Conservation (phyloP, 805 yeast genomes). For the Candida oleophila region DNA sequence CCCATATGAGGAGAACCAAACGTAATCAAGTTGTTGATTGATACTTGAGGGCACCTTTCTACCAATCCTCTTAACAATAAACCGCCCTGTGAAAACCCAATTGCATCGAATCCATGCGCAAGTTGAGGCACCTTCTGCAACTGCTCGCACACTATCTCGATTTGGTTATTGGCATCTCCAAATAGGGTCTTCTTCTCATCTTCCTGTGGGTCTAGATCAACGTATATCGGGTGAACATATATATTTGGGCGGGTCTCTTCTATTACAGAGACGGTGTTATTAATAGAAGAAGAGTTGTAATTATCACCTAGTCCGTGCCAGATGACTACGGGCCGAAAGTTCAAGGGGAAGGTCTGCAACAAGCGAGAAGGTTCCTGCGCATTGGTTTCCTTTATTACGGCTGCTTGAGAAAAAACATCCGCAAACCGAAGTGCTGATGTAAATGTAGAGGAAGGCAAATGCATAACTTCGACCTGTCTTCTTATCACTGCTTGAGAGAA, state of each 20-base stretch:
- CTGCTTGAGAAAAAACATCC: background rate
- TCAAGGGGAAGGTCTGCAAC: background rate
- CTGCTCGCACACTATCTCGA: constrained; percentile 56
- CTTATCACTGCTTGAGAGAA: background rate
- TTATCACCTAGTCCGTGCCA: constrained; percentile 89
- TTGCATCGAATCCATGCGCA: constrained; percentile 59
- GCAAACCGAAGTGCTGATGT: background rate
- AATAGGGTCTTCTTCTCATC: constrained; percentile 58
- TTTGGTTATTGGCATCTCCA: constrained; percentile 58
- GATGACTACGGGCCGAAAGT: constrained; percentile 52
- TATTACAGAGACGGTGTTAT: constrained; percentile 42
- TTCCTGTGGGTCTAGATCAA: constrained; percentile 46
- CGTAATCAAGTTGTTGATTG: constrained; percentile 55
- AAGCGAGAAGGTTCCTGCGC: background rate
- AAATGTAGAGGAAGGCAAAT: background rate
- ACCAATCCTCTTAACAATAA: constrained; percentile 67
- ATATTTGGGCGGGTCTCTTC: constrained; percentile 47
- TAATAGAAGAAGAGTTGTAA: constrained; percentile 61
- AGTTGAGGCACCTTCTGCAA: constrained; percentile 47
- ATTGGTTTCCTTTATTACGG: background rate
- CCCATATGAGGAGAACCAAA: constrained; percentile 86
- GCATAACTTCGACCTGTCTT: background rate
- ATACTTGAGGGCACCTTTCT: constrained; percentile 49
- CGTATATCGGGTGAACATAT: constrained; percentile 50
- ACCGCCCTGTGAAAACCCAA: constrained; percentile 86